Conservation (phyloP, 345 rosid genomes). For the Cardamine resedifolia region DNA sequence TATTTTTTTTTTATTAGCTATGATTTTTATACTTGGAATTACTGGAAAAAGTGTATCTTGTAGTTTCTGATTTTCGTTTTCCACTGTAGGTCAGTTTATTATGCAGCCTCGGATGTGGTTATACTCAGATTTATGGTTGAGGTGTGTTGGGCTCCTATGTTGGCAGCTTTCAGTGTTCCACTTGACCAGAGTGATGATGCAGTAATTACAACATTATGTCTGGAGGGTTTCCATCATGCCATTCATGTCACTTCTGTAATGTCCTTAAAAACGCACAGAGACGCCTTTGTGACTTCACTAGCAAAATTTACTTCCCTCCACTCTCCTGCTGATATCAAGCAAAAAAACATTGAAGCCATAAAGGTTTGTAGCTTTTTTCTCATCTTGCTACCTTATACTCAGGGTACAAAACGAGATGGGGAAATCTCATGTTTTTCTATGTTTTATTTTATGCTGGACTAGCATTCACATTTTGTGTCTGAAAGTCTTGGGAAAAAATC, state of each 20-base stretch:
- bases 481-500: not conserved
- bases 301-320: slow-evolving; percentile 98
- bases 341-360: slow-evolving; percentile 86
- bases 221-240: slow-evolving; percentile 91
- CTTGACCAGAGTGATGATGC: slow-evolving; percentile 98
- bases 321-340: slow-evolving; percentile 97
- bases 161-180: slow-evolving; percentile 99
- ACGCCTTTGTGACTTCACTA: slow-evolving; percentile 97
- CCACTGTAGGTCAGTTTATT: slow-evolving; percentile 92
- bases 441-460: too few relatives aligned
- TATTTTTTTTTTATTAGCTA: not conserved
- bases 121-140: slow-evolving; percentile 97
- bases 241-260: slow-evolving; percentile 97
- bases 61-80: slow-evolving; percentile 37
- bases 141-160: slow-evolving; percentile 99
- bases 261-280: slow-evolving; percentile 99
- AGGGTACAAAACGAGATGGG: not conserved
- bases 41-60: slow-evolving; percentile 1
- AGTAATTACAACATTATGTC: slow-evolving; percentile 78
- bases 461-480: slow-evolving; percentile 5
- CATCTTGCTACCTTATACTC: not conserved
- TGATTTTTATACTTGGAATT: not conserved
- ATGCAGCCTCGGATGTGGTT: slow-evolving; percentile 98
- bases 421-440: slow-evolving; percentile 4
- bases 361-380: slow-evolving; percentile 56